A percentile compares a stretch with the other conserved stretches of the same genome.
Evolutionary conservation across 1,139 yeast genomes (phyloP).

Genomic region (Sugiyamaella xylanicola): DNA sequence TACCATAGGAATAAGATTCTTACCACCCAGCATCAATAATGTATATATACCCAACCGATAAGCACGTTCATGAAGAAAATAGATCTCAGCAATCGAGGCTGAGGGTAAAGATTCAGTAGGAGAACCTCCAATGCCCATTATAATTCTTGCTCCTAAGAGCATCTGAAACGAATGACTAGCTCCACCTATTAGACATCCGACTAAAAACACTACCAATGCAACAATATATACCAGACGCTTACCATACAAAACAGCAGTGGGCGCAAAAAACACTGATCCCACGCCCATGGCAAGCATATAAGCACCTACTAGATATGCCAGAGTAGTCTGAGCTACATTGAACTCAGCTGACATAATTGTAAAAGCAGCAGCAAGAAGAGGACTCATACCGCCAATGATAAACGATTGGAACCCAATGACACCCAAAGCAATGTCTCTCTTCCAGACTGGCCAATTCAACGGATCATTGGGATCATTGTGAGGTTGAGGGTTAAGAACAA

Average conservation of each 20-base stretch:
- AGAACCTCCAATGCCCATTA: slow-evolving; percentile 61
- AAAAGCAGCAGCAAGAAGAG: slow-evolving; percentile 63
- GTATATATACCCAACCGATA: slow-evolving; percentile 65
- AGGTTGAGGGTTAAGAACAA: slow-evolving; percentile 72
- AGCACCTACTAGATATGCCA: slow-evolving; percentile 61
- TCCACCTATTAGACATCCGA: slow-evolving; percentile 60
- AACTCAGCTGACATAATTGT: slow-evolving; percentile 49
- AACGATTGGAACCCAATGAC: slow-evolving; percentile 62
- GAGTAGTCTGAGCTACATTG: slow-evolving; percentile 46
- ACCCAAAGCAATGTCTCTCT: slow-evolving; percentile 55
- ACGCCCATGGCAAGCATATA: slow-evolving; percentile 61
- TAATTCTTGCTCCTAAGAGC: slow-evolving; percentile 58
- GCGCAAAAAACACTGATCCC: slow-evolving; percentile 61
- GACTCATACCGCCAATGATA: slow-evolving; percentile 65
- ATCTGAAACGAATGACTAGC: slow-evolving; percentile 52
- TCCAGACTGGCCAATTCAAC: slow-evolving; percentile 68
- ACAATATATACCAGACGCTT: slow-evolving; percentile 57
- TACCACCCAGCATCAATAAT: slow-evolving; percentile 62
- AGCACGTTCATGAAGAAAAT: slow-evolving; percentile 66
- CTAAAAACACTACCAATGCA: slow-evolving; percentile 54
- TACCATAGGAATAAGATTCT: slow-evolving; percentile 59
- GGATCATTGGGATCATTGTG: slow-evolving; percentile 78
- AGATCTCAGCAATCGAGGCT: slow-evolving; percentile 64
- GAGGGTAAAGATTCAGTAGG: slow-evolving; percentile 66
- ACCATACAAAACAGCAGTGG: slow-evolving; percentile 62